phyloP scores from a whole-genome alignment of 345 rosid species.

The Eucalyptus albens region DNA sequence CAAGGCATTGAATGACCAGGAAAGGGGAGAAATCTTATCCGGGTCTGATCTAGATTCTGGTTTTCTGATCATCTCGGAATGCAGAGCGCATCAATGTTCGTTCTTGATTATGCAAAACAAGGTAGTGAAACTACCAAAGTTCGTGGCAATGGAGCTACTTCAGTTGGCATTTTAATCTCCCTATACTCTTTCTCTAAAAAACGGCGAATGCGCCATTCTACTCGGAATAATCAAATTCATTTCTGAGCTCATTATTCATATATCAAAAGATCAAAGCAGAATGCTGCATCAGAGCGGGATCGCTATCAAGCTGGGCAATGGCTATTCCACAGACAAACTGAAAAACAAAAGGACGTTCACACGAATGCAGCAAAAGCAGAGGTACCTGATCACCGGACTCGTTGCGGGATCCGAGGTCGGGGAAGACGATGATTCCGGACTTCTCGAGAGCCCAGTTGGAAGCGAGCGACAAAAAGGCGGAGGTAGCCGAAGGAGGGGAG shows the following conservation, averaged over 20 bases:
- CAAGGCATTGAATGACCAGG: neutral
- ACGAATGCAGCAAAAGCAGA: neutral
- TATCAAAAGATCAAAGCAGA: neutral
- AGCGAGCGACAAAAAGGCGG: slow-evolving; percentile 11
- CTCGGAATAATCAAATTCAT: neutral
- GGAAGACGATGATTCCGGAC: slow-evolving; percentile 6
- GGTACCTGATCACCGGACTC: neutral
- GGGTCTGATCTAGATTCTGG: neutral
- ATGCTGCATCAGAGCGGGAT: neutral
- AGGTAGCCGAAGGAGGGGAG: neutral
- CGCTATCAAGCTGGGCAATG: neutral
- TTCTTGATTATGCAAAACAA: neutral
- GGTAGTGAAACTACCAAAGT: neutral
- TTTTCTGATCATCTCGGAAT: neutral
- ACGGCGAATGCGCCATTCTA: neutral
- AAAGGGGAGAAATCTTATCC: neutral
- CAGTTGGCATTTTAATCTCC: neutral
- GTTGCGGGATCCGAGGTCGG: neutral
- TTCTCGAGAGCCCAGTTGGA: slow-evolving; percentile 27
- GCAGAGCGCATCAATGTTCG: neutral
- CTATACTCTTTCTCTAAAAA: neutral
- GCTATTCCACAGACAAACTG: neutral
- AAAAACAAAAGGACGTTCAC: neutral
- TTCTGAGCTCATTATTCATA: neutral
- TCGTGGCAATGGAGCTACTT: neutral